Conservation (phyloP, 1,284 basidiomycete species). For the Xanthoconium separans region DNA sequence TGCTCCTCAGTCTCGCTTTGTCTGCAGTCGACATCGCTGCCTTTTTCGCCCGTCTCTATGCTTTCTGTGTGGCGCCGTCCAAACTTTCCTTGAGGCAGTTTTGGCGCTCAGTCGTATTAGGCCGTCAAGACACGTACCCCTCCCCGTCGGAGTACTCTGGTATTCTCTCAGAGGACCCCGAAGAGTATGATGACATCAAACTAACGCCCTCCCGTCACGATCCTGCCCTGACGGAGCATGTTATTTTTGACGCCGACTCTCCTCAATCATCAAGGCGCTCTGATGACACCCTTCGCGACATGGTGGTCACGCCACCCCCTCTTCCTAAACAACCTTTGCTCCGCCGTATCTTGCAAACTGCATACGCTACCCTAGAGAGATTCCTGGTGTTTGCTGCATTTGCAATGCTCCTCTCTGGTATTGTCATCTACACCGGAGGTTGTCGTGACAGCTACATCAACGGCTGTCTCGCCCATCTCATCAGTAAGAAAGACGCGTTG, state of each 20-base stretch:
- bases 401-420: constrained; percentile 62
- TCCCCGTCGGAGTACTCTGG: constrained; percentile 49
- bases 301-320: constrained; percentile 21
- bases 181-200: constrained; percentile 47
- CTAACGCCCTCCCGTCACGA: constrained; percentile 20
- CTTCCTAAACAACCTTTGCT: constrained; percentile 32
- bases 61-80: constrained; percentile 45
- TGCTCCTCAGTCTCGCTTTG: constrained; percentile 55
- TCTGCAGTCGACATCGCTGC: constrained; percentile 57
- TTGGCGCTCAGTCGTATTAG: constrained; percentile 57
- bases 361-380: constrained; percentile 60
- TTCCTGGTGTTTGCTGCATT: constrained; percentile 69
- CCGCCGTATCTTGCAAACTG: constrained; percentile 40
- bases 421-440: constrained; percentile 79
- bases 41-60: constrained; percentile 46
- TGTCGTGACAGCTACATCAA: constrained; percentile 78
- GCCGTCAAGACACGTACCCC: constrained; percentile 33
- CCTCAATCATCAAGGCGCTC: constrained; percentile 48
- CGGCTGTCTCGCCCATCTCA: constrained; percentile 88
- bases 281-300: constrained; percentile 64
- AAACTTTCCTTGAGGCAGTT: constrained; percentile 48
- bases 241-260: constrained; percentile 49
- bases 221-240: constrained; percentile 53
- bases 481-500: constrained; percentile 55
- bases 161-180: constrained; percentile 54